Base-by-base conservation (phyloP, 78 protist genomes). In the Reticulomyxa filosa region DNA sequence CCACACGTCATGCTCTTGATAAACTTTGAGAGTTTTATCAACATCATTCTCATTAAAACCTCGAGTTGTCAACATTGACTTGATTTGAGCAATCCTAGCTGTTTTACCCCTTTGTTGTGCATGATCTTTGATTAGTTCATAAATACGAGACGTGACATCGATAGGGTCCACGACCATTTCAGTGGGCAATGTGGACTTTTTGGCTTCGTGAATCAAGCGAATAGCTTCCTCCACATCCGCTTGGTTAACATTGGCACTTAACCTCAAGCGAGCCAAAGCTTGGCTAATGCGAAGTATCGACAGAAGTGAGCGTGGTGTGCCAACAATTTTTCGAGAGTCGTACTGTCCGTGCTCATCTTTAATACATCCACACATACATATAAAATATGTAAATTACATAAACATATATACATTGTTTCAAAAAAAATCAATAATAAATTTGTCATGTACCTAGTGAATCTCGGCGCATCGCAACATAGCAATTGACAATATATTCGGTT, bases 231-330 rank as follows among this genome's bases (percentile, higher is more conserved):
- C 77, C 4, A 90, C 69, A 59, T 90, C 95, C 5, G 36, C 30
- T 29, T 51, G 65, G 10, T 17, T 17, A 2, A 90, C 86, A 1
- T 3, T 25, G 22, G n/a, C 25, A 0, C 42, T 0, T 17, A 85
- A 42, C n/a, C 81, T 32, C 4, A 85, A 59, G 20, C 95, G 52
- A 35, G 82, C 86, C 61, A 87, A 30, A 3, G 98, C 98, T 38
- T 83, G 87, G 22, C 92, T 35, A 11, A 93, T 68, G 22, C 98
- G 86, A 30, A 93, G 72, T n/a, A 89, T 78, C 20, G 85, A 87
- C 23, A 93, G 85, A 26, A 93, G 75, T 3, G 96, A 68, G 23
- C 98, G 74, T 1, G 98, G 86, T 0, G 94, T 79, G 1, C 93
- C 81, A 78, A 85, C 81, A 34, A 53, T 17, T n/a, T 38, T 1